Conservation (phyloP, 306 rosid species). For the Corylus heterophylla region DNA sequence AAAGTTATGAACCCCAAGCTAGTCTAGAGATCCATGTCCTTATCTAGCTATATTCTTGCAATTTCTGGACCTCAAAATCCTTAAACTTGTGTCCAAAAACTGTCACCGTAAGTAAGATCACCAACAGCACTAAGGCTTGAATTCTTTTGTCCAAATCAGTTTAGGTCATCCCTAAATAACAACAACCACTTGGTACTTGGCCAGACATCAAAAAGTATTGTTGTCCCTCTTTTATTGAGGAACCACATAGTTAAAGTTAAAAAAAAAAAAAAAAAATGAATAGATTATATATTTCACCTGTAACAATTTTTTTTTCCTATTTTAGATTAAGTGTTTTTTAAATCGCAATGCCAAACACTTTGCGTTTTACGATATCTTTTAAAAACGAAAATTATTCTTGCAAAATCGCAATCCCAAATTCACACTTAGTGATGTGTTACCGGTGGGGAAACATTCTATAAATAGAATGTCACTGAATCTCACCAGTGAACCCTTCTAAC, state of each 20-base stretch:
- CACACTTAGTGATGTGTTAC: too few species aligned
- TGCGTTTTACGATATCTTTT: too few species aligned
- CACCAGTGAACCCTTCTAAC: too few species aligned
- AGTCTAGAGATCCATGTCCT: background rate
- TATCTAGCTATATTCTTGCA: background rate
- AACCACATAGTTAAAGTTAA: background rate
- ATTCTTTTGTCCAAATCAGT: background rate
- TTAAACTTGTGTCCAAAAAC: background rate
- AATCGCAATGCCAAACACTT: too few species aligned
- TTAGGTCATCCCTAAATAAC: background rate
- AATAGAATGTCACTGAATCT: too few species aligned
- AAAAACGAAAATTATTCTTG: too few species aligned
- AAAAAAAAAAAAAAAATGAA: background rate
- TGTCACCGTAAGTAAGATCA: background rate
- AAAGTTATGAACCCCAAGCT: background rate
- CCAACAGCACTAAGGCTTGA: background rate
- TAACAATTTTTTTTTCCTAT: background rate
- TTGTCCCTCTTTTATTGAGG: background rate
- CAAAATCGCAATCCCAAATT: too few species aligned
- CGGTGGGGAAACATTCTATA: too few species aligned
- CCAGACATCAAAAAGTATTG: background rate
- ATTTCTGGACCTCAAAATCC: background rate
- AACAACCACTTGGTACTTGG: background rate
- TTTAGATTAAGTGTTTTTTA: too few species aligned
- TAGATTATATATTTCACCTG: background rate